phyloP scores from a whole-genome alignment of 2,329 filamentous ascomycete genomes.

The Sporothrix luriei region DNA sequence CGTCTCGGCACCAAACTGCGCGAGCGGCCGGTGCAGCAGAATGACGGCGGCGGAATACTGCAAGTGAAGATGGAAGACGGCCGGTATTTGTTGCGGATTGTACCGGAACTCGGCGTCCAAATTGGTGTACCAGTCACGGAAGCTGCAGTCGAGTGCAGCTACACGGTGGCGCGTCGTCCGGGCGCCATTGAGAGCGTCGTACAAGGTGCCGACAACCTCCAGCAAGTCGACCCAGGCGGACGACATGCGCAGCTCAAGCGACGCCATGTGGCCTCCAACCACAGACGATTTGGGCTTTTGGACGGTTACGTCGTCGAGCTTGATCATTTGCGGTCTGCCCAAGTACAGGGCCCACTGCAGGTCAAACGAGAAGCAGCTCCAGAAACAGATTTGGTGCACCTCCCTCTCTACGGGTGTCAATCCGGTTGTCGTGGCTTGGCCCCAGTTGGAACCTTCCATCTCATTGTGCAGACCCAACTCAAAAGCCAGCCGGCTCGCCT shows the following conservation, averaged over 20 bases:
- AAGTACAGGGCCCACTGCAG: constrained; percentile 31
- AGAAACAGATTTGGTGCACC: constrained; percentile 30
- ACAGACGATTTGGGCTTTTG: neutral
- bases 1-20: constrained; percentile 25
- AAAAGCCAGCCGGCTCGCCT: constrained; percentile 25
- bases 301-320: constrained; percentile 23
- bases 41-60: constrained; percentile 32
- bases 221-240: constrained; percentile 28
- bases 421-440: neutral
- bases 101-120: constrained; percentile 27
- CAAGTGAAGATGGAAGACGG: constrained; percentile 22
- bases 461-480: constrained; percentile 29
- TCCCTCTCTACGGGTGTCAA: constrained; percentile 7
- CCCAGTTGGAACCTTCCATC: neutral
- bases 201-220: constrained; percentile 26
- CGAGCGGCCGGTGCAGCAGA: constrained; percentile 29
- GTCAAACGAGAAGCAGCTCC: constrained; percentile 31
- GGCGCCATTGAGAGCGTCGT: constrained; percentile 28
- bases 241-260: constrained; percentile 22
- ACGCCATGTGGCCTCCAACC: neutral
- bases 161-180: constrained; percentile 24
- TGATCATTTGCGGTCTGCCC: constrained; percentile 26
- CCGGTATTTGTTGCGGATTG: constrained; percentile 28
- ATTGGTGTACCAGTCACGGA: constrained; percentile 27
- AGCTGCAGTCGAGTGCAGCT: constrained; percentile 21